Base-by-base conservation (phyloP, 140 eudicot species). In the Oenanthe javanica region DNA sequence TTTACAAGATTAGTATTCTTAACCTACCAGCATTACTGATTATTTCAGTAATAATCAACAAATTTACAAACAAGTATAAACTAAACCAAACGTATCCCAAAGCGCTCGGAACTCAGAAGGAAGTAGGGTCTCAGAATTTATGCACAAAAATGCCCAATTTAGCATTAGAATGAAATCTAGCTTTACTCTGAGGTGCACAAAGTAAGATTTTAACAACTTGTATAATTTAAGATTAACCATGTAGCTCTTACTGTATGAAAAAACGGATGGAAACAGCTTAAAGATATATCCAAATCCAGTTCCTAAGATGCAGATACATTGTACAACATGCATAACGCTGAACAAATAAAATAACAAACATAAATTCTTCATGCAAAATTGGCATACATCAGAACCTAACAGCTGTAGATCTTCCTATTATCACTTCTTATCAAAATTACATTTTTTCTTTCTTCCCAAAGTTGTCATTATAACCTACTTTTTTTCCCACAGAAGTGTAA, bases 401-500 rank as follows among this genome's bases (percentile, higher is more conserved):
- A 11, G 57, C 78, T 2, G 16, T 8, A 15, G 25, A 71, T 72
- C 50, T 72, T 42, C 31, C 77, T 43, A 72, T 13, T 21, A 72
- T 72, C 51, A 18, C 76, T 40, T 72, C 18, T 18, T 42, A 40
- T 21, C 74, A 38, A 4, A 13, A 69, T n/a, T 27, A 69, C 74
- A 27, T 6, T 36, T 36, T 38, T 69, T 36, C n/a, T 36, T 69
- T 36, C 74, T 69, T 69, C 46, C 46, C 1, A 0, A 36, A 69
- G n/a, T 67, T 67, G 74, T 72, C 76, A 42, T 42, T 18, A 5
- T 38, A 38, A 72, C 49, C 49, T 71, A 18, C 77, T 40, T 42
- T 42, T 71, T 36, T 71, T 0, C 48, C 51, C 12, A 38, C 27
- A 9, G 9, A 79, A 81, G 78, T 86, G 86, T 8, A 81, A 70